phyloP scores from a whole-genome alignment of 2,329 filamentous ascomycete genomes.

The Aspergillus awamori region DNA sequence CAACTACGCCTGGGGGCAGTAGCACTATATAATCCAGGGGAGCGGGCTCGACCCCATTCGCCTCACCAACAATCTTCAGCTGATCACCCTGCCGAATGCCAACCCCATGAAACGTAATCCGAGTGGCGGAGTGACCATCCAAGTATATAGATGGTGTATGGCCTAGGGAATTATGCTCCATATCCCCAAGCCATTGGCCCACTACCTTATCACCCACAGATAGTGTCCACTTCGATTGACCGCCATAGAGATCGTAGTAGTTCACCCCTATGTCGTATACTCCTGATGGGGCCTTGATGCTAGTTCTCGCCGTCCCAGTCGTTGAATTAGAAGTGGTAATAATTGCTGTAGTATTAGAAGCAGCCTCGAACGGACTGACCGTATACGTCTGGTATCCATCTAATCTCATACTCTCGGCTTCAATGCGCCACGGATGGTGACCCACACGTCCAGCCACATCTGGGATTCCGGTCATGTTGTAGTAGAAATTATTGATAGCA shows the following conservation, averaged over 20 bases:
- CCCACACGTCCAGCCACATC: slow-evolving; percentile 61
- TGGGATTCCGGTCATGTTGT: slow-evolving; percentile 62
- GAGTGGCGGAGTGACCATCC: slow-evolving; percentile 66
- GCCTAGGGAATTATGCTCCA: slow-evolving; percentile 62
- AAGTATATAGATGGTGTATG: slow-evolving; percentile 61
- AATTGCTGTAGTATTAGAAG: slow-evolving; percentile 59
- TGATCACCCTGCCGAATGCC: slow-evolving; percentile 54
- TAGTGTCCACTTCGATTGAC: slow-evolving; percentile 59
- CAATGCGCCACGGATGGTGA: slow-evolving; percentile 66
- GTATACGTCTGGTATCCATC: slow-evolving; percentile 58
- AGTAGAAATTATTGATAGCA: slow-evolving; percentile 66
- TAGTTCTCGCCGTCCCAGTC: slow-evolving; percentile 52
- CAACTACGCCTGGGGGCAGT: slow-evolving; percentile 60
- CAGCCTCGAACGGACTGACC: slow-evolving; percentile 63
- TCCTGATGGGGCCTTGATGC: slow-evolving; percentile 54
- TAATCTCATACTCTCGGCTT: slow-evolving; percentile 67
- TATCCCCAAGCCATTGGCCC: slow-evolving; percentile 62
- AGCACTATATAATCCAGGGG: slow-evolving; percentile 69
- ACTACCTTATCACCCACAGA: slow-evolving; percentile 57
- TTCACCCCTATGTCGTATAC: slow-evolving; percentile 67
- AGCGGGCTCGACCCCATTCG: slow-evolving; percentile 65
- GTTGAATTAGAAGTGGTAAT: slow-evolving; percentile 59
- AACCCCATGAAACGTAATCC: slow-evolving; percentile 61
- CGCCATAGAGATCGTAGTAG: slow-evolving; percentile 66
- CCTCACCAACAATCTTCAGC: slow-evolving; percentile 59